Percentiles rank a stretch among this genome's conserved stretches.
Conservation (phyloP, 306 rosid species). For the Cucurbita moschata region DNA sequence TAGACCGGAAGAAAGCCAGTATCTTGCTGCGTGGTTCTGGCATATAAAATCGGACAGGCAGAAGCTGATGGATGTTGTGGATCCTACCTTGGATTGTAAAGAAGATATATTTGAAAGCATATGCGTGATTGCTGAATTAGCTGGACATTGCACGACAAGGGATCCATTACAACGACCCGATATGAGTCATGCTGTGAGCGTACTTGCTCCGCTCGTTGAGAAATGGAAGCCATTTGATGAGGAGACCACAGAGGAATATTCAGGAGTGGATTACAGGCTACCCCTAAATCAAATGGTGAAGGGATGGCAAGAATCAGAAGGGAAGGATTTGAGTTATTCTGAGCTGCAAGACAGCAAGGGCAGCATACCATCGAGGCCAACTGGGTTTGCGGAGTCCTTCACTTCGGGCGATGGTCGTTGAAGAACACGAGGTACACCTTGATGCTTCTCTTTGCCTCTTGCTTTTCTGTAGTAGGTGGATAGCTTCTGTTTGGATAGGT, state of each 20-base stretch:
- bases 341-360: conserved; percentile 78
- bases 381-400: conserved; percentile 90
- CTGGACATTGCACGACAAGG: conserved; percentile 95
- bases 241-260: conserved; percentile 54
- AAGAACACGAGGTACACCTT: conserved; percentile 30
- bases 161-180: conserved; percentile 89
- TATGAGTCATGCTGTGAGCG: conserved; percentile 88
- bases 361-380: conserved; percentile 89
- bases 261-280: conserved; percentile 79
- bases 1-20: conserved; percentile 81
- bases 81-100: conserved; percentile 42
- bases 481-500: not conserved
- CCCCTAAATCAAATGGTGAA: conserved; percentile 97
- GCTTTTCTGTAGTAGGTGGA: not conserved
- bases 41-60: conserved; percentile 69
- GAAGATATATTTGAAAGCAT: conserved; percentile 75
- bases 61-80: conserved; percentile 74
- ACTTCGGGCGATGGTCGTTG: conserved; percentile 92
- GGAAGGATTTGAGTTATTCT: conserved; percentile 53
- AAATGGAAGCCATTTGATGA: conserved; percentile 82
- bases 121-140: conserved; percentile 52
- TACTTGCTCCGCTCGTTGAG: conserved; percentile 75
- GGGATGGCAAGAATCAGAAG: conserved; percentile 97
- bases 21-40: conserved; percentile 98
- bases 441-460: conserved; percentile 15